phyloP scores from a whole-genome alignment of 441 rosid genomes.

The Gossypium laxum region DNA sequence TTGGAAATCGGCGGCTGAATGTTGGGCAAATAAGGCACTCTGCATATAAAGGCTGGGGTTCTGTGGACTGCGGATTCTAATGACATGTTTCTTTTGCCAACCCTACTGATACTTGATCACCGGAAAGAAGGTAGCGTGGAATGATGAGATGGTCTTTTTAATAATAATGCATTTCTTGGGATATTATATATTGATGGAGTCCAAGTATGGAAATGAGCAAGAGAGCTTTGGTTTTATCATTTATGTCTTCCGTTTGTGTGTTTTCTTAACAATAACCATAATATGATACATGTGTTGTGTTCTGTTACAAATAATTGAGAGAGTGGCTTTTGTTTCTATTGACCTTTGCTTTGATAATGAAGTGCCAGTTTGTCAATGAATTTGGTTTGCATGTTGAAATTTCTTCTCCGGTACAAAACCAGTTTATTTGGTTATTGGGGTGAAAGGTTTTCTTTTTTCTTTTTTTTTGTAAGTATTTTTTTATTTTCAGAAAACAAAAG shows the following conservation, averaged over 20 bases:
- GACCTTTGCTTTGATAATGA: background rate
- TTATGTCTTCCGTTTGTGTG: background rate
- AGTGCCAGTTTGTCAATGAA: background rate
- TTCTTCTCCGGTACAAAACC: background rate
- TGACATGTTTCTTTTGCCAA: constrained; percentile 40
- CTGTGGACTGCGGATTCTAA: constrained; percentile 51
- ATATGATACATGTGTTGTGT: background rate
- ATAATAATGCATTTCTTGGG: background rate
- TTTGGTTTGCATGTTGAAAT: background rate
- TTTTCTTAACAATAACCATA: background rate
- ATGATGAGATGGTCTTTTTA: constrained; percentile 22
- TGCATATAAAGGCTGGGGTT: constrained; percentile 66
- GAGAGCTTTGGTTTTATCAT: background rate
- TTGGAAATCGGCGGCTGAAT: constrained; percentile 37
- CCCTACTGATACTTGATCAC: constrained; percentile 26
- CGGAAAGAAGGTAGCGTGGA: constrained; percentile 35
- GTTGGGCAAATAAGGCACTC: constrained; percentile 32
- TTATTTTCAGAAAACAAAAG: background rate
- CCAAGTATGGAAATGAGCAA: background rate
- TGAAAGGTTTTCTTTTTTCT: background rate
- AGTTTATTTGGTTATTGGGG: background rate
- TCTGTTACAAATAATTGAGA: background rate
- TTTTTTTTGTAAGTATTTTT: background rate
- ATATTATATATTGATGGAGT: background rate
- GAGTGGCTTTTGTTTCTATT: background rate